Percentiles rank a stretch among this genome's conserved stretches.
Conservation (phyloP, 2,329 filamentous ascomycete species). For the Hymenotorrendiella dingleyae region DNA sequence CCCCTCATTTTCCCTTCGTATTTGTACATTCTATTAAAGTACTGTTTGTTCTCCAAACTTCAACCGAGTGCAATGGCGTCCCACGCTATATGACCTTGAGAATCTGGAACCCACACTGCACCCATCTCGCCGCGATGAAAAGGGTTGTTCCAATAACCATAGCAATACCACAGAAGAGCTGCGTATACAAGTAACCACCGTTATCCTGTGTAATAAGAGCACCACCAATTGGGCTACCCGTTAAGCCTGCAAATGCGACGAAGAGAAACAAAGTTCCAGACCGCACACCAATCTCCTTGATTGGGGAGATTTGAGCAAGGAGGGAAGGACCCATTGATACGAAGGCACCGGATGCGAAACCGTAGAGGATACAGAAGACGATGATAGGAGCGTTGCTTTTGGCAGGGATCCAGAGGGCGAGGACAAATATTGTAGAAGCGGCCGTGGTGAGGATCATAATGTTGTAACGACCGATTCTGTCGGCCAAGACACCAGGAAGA, state of each 20-base stretch:
- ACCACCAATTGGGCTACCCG: slow-evolving; percentile 62
- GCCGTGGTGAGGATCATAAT: slow-evolving; percentile 43
- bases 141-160: slow-evolving; percentile 38
- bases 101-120: slow-evolving; percentile 23
- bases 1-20: too few species aligned
- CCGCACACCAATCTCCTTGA: slow-evolving; percentile 63
- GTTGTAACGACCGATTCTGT: slow-evolving; percentile 49
- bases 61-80: too few species aligned
- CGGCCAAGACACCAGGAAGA: slow-evolving; percentile 47
- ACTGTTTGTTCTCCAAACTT: too few species aligned
- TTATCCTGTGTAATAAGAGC: slow-evolving; percentile 47
- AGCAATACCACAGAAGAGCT: slow-evolving; percentile 58
- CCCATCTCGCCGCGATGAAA: slow-evolving; percentile 34
- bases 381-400: slow-evolving; percentile 51
- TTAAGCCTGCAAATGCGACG: slow-evolving; percentile 58
- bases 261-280: slow-evolving; percentile 59
- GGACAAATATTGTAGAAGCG: slow-evolving; percentile 39
- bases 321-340: slow-evolving; percentile 57
- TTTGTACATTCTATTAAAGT: too few species aligned
- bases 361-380: slow-evolving; percentile 61
- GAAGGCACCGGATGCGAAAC: slow-evolving; percentile 62
- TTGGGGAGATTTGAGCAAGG: slow-evolving; percentile 65
- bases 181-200: slow-evolving; percentile 44
- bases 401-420: slow-evolving; percentile 49
- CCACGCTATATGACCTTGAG: slow-evolving; percentile 25